A percentile compares a stretch with the other conserved stretches of the same genome.
Conservation (phyloP, 345 rosid genomes). For the Gossypium herbaceum region DNA sequence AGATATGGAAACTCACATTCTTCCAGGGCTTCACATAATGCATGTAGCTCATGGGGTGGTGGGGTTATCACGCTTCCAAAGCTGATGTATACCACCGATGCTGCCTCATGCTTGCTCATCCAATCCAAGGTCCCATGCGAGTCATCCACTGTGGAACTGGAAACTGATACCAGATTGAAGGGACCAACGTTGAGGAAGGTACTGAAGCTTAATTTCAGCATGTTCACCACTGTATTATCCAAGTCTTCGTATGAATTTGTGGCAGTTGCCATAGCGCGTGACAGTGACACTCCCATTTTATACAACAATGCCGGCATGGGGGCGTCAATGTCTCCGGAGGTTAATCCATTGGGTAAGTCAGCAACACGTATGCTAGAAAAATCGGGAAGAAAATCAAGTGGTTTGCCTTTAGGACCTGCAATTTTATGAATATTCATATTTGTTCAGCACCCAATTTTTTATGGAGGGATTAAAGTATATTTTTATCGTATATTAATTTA, state of each 20-base stretch:
- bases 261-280: constrained; percentile 36
- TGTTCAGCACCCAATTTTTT: background rate
- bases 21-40: constrained; percentile 44
- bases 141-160: constrained; percentile 13
- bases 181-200: constrained; percentile 48
- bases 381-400: constrained; percentile 38
- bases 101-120: constrained; percentile 37
- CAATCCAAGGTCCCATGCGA: constrained; percentile 47
- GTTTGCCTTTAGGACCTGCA: constrained; percentile 25
- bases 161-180: constrained; percentile 20
- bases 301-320: constrained; percentile 26
- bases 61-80: constrained; percentile 48
- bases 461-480: too few relatives aligned
- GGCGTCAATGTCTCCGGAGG: background rate
- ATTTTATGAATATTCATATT: background rate
- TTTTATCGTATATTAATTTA: too few relatives aligned
- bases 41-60: constrained; percentile 44
- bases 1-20: constrained; percentile 37
- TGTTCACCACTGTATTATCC: constrained; percentile 22
- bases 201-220: constrained; percentile 28
- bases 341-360: constrained; percentile 36
- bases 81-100: constrained; percentile 55
- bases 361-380: constrained; percentile 24
- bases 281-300: constrained; percentile 35
- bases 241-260: constrained; percentile 41